phyloP scores from a whole-genome alignment of 108 stramenopile genomes.

The Pseudonitzschia multiseries region DNA sequence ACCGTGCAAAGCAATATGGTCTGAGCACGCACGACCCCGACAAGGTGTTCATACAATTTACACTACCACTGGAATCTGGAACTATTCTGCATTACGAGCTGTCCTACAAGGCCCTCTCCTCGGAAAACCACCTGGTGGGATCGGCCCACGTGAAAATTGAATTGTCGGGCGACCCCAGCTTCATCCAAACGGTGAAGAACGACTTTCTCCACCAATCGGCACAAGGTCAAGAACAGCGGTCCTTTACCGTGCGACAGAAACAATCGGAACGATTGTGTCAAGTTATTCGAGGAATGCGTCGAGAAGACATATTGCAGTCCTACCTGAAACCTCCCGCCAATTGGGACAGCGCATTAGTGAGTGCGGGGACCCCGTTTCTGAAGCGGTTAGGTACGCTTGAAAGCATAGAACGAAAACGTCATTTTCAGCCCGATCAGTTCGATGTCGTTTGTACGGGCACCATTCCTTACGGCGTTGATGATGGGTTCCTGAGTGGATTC shows the following conservation, averaged over 20 bases:
- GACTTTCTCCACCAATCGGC: slow-evolving; percentile 51
- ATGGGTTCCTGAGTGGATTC: slow-evolving; percentile 59
- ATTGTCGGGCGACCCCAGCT: slow-evolving; percentile 60
- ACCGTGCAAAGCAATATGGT: slow-evolving; percentile 67
- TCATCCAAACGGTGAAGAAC: slow-evolving; percentile 68
- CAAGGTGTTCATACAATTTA: slow-evolving; percentile 73
- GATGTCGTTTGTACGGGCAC: slow-evolving; percentile 60
- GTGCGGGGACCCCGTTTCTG: slow-evolving; percentile 48
- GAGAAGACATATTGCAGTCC: slow-evolving; percentile 68
- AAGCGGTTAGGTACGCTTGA: slow-evolving; percentile 50
- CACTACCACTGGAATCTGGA: slow-evolving; percentile 53
- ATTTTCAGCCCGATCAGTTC: slow-evolving; percentile 69
- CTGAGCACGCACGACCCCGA: slow-evolving; percentile 64
- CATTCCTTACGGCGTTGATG: slow-evolving; percentile 38
- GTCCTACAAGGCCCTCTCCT: slow-evolving; percentile 66
- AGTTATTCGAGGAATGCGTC: slow-evolving; percentile 58
- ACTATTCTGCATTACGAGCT: slow-evolving; percentile 73
- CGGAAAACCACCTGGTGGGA: slow-evolving; percentile 58
- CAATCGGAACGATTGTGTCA: slow-evolving; percentile 58
- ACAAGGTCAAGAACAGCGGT: slow-evolving; percentile 9
- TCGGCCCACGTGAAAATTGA: slow-evolving; percentile 78
- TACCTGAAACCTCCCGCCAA: slow-evolving; percentile 53
- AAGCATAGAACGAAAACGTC: slow-evolving; percentile 51
- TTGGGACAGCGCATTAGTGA: slow-evolving; percentile 56
- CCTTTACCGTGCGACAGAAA: slow-evolving; percentile 40